Evolutionary conservation across 2,329 filamentous ascomycete species (phyloP).

Genomic region (Hypoxylon sp.): DNA sequence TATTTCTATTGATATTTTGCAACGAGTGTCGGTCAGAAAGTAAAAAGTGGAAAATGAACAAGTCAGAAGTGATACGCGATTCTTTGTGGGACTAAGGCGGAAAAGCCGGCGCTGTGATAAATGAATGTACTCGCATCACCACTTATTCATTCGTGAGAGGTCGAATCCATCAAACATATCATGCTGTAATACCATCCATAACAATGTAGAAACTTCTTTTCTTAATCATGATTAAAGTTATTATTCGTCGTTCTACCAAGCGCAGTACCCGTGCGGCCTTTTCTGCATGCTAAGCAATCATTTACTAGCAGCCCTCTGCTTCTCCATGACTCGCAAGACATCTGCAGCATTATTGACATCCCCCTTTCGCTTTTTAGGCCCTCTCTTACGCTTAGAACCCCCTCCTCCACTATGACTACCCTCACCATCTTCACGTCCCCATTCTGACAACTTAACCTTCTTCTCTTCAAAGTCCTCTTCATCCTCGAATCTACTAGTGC

Average conservation of each 20-base stretch:
- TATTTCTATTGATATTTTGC: conserved; percentile 15
- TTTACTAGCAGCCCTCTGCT: conserved; percentile 60
- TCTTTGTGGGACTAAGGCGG: conserved; percentile 38
- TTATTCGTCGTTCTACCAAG: conserved; percentile 1
- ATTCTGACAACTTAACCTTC: conserved; percentile 77
- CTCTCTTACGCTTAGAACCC: conserved; percentile 75
- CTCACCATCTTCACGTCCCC: conserved; percentile 69
- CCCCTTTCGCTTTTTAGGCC: conserved; percentile 81
- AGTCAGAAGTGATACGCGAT: conserved; percentile 28
- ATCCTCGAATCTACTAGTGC: conserved; percentile 87
- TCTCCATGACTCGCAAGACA: conserved; percentile 83
- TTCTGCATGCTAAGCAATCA: conserved; percentile 32
- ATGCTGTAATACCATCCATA: neutral
- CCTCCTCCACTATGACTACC: conserved; percentile 62
- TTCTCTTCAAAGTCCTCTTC: conserved; percentile 83
- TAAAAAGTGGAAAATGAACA: conserved; percentile 36
- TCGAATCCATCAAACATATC: neutral
- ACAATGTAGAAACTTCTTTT: conserved; percentile 3
- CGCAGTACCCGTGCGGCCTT: conserved; percentile 2
- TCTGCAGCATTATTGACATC: conserved; percentile 84
- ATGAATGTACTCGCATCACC: conserved; percentile 1
- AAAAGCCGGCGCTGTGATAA: conserved; percentile 21
- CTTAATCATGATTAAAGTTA: conserved; percentile 12
- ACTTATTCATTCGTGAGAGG: neutral
- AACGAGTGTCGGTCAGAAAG: conserved; percentile 8